Percentiles rank a stretch among this genome's conserved stretches.
These are phyloP conservation scores for Wickerhamiella alocasiicola DNA, from an alignment of 805 yeast species.

Conservation along the genomic window DNA sequence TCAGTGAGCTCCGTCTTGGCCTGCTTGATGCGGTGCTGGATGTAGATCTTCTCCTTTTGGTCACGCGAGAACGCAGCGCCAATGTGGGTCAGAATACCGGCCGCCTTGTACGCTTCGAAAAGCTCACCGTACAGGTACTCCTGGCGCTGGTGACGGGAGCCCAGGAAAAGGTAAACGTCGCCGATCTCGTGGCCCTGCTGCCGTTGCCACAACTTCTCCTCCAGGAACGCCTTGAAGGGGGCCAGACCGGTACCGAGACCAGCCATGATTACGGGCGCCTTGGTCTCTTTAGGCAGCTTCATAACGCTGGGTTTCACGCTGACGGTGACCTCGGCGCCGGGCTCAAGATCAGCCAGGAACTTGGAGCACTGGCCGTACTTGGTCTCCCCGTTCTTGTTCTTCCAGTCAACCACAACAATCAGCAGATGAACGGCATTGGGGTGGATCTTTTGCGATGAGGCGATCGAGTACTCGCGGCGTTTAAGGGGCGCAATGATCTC, in stretches of 20 bases:
- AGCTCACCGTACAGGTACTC: constrained; percentile 93
- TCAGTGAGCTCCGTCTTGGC: constrained; percentile 58
- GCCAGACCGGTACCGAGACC: constrained; percentile 98
- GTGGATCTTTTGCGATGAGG: constrained; percentile 87
- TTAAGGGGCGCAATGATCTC: constrained; percentile 72
- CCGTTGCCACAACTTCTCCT: constrained; percentile 88
- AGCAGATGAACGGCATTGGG: constrained; percentile 82
- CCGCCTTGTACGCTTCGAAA: constrained; percentile 92
- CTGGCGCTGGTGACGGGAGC: constrained; percentile 90
- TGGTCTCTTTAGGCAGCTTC: constrained; percentile 81
- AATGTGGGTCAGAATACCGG: constrained; percentile 82
- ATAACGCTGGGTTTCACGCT: constrained; percentile 94
- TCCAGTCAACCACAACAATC: constrained; percentile 94
- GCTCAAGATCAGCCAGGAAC: constrained; percentile 62
- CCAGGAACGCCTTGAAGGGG: constrained; percentile 94
- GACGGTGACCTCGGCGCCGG: constrained; percentile 81
- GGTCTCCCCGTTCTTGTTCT: constrained; percentile 68
- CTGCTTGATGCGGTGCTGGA: constrained; percentile 85
- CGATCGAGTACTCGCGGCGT: constrained; percentile 96
- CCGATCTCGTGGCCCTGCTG: constrained; percentile 85
- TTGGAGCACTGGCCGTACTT: constrained; percentile 93
- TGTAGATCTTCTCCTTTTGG: constrained; percentile 86
- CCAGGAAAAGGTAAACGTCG: constrained; percentile 73
- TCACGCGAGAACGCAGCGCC: constrained; percentile 99
- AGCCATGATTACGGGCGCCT: constrained; percentile 89